Evolutionary conservation across 1,284 basidiomycete species (phyloP), one percentile per base, ranked within the genome.

Genomic region (Rhodotorula sp.): DNA sequence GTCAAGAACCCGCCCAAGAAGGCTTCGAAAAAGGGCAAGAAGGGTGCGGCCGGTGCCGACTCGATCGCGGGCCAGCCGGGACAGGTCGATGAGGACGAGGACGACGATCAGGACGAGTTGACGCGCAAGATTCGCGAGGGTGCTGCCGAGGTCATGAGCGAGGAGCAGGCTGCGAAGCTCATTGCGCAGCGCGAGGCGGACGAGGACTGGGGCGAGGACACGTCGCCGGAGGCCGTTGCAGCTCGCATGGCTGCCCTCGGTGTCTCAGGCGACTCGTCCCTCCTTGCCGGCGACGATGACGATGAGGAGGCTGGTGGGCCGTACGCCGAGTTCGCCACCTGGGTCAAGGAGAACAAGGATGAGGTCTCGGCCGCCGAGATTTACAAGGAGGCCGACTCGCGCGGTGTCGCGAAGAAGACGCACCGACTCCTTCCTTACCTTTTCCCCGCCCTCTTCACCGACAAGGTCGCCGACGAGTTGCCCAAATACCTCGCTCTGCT

Each of bases 401-500:
- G 94, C 50, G 92, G 91, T 46, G 90, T 99, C 75, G 92, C 91
- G 78, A 94, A 92, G 85, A 99, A 98, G 83, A 30, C 55, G 50
- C 92, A 98, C 85, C 95, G 91, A 85, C 86, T 89, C 1, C 84
- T 96, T 44, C 86, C 92, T 71, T 88, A 94, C 64, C 83, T 99
- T 60, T 89, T 89, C 40, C 89, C 95, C 79, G 86, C 87, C n/a
- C 83, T 98, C 58, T 97, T 98, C 82, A 89, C 89, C 37, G 86
- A 87, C 63, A 83, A 92, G 57, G 86, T 93, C 24, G 82, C 89
- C 28, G 77, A 84, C 51, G 91, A 98, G 81, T 85, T 98, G 59
- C 81, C 83, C 10, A 86, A 84, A 69, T 93, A 90, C 77, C 84
- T 85, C 7, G 81, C 89, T n/a, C 81, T 99, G 15, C 86, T 99